phyloP scores from a whole-genome alignment of 2,329 filamentous ascomycete species.

The Bipolaris bicolor region DNA sequence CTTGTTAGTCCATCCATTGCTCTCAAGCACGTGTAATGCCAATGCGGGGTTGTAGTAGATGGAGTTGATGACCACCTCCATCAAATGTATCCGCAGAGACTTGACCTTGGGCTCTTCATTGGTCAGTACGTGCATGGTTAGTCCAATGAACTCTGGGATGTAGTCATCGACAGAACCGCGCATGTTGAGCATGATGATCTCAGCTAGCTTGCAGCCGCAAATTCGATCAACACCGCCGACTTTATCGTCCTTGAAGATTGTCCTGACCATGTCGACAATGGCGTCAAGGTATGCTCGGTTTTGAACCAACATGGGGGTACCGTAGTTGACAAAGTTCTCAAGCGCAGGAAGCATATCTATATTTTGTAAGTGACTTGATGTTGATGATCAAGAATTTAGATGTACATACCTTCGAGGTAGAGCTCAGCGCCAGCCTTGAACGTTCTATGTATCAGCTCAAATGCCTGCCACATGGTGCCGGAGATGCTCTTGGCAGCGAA shows the following conservation, averaged over 20 bases:
- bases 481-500: conserved; percentile 97
- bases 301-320: conserved; percentile 77
- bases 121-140: conserved; percentile 83
- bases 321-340: conserved; percentile 97
- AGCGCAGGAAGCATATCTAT: conserved; percentile 93
- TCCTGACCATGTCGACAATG: conserved; percentile 89
- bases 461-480: conserved; percentile 97
- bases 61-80: conserved; percentile 98
- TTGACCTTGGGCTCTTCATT: conserved; percentile 83
- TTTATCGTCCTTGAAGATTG: conserved; percentile 92
- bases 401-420: conserved; percentile 73
- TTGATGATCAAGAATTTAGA: neutral
- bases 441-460: conserved; percentile 93
- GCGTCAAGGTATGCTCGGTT: conserved; percentile 87
- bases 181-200: conserved; percentile 96
- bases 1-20: conserved; percentile 94
- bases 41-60: conserved; percentile 96
- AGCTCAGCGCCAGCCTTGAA: conserved; percentile 97
- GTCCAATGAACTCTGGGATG: conserved; percentile 83
- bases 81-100: conserved; percentile 91
- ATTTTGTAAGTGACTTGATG: conserved; percentile 14
- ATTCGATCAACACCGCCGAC: conserved; percentile 93
- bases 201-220: conserved; percentile 95
- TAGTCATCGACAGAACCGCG: conserved; percentile 87
- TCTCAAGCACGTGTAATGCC: conserved; percentile 84